Base-by-base conservation (phyloP, 176 grass and related monocot species). In the Oryza brachyantha region DNA sequence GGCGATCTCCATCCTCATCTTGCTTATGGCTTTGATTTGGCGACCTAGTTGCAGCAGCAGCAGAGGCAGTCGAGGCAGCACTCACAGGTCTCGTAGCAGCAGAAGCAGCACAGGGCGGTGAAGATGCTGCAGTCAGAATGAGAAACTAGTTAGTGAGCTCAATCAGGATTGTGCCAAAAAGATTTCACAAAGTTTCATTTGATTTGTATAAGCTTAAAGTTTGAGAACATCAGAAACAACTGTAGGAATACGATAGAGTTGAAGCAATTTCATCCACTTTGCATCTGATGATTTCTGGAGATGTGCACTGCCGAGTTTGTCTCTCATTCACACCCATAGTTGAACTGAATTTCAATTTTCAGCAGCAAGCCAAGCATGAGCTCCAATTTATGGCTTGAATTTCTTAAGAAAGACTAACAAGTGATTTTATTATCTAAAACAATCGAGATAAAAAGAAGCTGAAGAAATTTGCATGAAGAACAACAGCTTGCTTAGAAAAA, bases 81-180 rank as follows among this genome's bases (percentile, higher is more conserved):
- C 84, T 97, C 94, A 46, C 94, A 97, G 7, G 89, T 84, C 85
- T 97, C 94, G 39, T 82, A 97, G 85, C 94, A 97, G 89, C 94
- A 97, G 77, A 90, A 97, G 87, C 94, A 97, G 89, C 94, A 97
- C 35, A 88, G 85, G 3, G 86, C 66, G 11, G 94, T 72, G 81
- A 94, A 94, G 19, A 97, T 68, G 50, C 94, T 97, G 87, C 9
- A 37, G 60, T 32, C 28, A 68, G 16, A 72, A 25, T 46, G 61
- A 79, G 8, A 52, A 34, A 39, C n/a, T 10, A 37, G 32, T 72
- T 2, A 61, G 52, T 28, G 58, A 29, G 16, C 4, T 48, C 14
- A 26, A 10, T 46, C 25, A 54, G 43, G 35, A 58, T 7, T 38
- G 25, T 2, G 38, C 25, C 31, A 71, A 32, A 68, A 16, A 57